phyloP scores from a whole-genome alignment of 306 rosid species.

The Clitoria ternatea region DNA sequence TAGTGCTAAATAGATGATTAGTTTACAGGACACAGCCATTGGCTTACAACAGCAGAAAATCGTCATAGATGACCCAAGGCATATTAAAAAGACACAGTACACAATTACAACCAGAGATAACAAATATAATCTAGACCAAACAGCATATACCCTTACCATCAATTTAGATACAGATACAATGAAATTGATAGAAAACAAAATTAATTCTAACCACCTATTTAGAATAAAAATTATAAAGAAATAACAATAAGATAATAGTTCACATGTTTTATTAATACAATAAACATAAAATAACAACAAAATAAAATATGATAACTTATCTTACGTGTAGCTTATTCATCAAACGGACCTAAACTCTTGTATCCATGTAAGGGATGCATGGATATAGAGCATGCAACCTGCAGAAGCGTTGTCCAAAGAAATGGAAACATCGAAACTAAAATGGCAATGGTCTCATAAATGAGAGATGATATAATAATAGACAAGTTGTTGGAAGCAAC shows the following conservation, averaged over 20 bases:
- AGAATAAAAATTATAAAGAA: no score
- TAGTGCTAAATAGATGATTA: no score
- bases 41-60: not conserved
- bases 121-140: not conserved
- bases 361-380: no score
- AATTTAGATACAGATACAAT: not conserved
- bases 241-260: no score
- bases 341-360: no score
- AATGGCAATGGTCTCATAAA: constrained; percentile 30
- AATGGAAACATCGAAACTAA: constrained; percentile 55
- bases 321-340: no score
- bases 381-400: constrained; percentile 8
- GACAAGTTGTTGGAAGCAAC: constrained; percentile 34
- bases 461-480: constrained; percentile 18
- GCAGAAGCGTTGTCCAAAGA: constrained; percentile 43
- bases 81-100: not conserved
- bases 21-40: not conserved
- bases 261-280: no score
- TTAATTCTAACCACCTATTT: not conserved
- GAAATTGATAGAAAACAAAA: not conserved
- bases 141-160: not conserved
- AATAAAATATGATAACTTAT: no score
- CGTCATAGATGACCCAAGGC: not conserved
- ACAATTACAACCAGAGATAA: not conserved
- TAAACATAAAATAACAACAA: no score